phyloP scores from a whole-genome alignment of 768 basidiomycete genomes.

The Roridomyces roridus region DNA sequence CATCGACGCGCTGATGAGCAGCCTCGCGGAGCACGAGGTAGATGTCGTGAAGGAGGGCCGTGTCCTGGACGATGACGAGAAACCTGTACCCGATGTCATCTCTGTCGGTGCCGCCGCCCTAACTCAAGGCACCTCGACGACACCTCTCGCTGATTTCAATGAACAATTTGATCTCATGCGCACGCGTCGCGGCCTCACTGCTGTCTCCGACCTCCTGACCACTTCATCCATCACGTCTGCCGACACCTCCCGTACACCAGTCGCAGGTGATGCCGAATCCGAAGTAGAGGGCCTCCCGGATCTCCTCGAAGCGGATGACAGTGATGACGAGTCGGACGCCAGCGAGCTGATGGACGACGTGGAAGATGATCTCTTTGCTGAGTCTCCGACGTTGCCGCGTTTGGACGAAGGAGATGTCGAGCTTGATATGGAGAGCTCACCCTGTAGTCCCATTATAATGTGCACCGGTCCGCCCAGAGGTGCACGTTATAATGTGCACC shows the following conservation, averaged over 20 bases:
- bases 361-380: background rate
- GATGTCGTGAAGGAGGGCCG: conserved; percentile 28
- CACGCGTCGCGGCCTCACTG: conserved; percentile 8
- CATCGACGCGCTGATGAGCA: conserved; percentile 29
- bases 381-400: background rate
- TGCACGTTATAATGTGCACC: no score
- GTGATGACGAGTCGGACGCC: background rate
- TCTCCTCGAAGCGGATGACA: background rate
- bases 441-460: no score
- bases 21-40: conserved; percentile 27
- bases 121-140: conserved; percentile 9
- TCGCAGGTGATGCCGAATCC: no score
- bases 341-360: background rate
- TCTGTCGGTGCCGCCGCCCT: conserved; percentile 6
- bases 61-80: conserved; percentile 20
- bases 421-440: no score
- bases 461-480: no score
- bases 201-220: background rate
- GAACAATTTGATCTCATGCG: conserved; percentile 9
- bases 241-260: background rate
- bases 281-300: no score
- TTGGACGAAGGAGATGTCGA: background rate
- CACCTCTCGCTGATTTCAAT: conserved; percentile 22
- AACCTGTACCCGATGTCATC: conserved; percentile 22
- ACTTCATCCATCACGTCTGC: background rate